Conservation (phyloP, 805 yeast species). For the Candida berthetii region DNA sequence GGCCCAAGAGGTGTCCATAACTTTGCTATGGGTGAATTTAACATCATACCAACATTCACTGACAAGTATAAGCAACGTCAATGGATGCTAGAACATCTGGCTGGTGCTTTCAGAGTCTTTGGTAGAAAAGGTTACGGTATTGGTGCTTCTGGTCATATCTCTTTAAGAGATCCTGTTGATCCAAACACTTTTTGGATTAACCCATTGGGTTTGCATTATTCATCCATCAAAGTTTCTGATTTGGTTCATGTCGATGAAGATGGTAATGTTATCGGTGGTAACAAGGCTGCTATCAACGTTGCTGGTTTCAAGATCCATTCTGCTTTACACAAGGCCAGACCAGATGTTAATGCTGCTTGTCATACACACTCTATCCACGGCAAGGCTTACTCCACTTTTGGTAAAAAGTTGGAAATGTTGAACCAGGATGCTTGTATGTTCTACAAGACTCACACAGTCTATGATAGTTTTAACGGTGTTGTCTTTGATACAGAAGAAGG, state of each 20-base stretch:
- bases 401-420: conserved; percentile 66
- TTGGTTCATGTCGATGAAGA: conserved; percentile 59
- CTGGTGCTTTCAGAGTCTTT: conserved; percentile 78
- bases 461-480: conserved; percentile 70
- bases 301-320: conserved; percentile 72
- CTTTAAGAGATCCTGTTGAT: conserved; percentile 77
- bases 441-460: conserved; percentile 61
- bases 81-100: conserved; percentile 67
- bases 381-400: conserved; percentile 60
- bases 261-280: conserved; percentile 59
- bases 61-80: conserved; percentile 43
- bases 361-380: conserved; percentile 65
- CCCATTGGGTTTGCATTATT: conserved; percentile 78
- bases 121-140: conserved; percentile 74
- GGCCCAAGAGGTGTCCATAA: conserved; percentile 52
- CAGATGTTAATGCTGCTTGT: conserved; percentile 67
- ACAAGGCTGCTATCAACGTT: conserved; percentile 49
- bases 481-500: conserved; percentile 67
- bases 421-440: conserved; percentile 73
- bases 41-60: conserved; percentile 46
- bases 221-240: conserved; percentile 50
- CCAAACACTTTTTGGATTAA: conserved; percentile 86
- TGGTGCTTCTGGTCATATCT: conserved; percentile 84
- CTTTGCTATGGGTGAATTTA: conserved; percentile 44
- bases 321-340: conserved; percentile 60